Evolutionary conservation across 2,329 filamentous ascomycete genomes (phyloP).

Genomic region (Pseudocercospora crystallina): DNA sequence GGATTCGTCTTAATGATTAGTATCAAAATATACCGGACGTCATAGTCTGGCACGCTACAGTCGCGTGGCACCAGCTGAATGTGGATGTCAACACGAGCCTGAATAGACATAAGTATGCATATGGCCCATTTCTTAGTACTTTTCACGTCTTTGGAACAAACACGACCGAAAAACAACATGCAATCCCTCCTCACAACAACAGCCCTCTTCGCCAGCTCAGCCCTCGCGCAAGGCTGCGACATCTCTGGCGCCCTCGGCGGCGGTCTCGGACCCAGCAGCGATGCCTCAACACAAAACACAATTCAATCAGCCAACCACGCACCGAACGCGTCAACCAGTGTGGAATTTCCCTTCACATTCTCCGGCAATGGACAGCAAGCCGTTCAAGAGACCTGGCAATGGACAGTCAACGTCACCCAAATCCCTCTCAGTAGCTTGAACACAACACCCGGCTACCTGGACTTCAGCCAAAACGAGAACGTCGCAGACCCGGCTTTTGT

Average conservation of each 20-base stretch:
- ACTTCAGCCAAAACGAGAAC: not conserved
- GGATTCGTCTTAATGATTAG: no score
- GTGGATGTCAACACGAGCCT: no score
- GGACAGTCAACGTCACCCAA: slow-evolving; percentile 4
- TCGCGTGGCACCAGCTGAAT: no score
- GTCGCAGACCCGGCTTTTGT: not conserved
- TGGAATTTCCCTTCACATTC: not conserved
- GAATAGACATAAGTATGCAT: no score
- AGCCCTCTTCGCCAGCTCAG: slow-evolving; percentile 1
- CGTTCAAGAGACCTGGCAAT: slow-evolving; percentile 2
- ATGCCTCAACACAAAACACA: not conserved
- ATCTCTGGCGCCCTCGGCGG: not conserved
- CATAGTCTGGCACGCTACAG: no score
- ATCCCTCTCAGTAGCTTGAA: not conserved
- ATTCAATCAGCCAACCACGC: not conserved
- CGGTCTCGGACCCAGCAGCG: not conserved
- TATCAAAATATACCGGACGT: no score
- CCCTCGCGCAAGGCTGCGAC: not conserved
- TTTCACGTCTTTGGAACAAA: no score
- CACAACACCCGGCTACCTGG: not conserved
- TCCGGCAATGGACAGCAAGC: not conserved
- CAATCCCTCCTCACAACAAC: not conserved
- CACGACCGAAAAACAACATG: no score
- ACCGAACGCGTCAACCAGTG: not conserved
- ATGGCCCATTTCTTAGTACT: no score